phyloP scores from a whole-genome alignment of 2,329 filamentous ascomycete genomes.

The Alternaria incomplexa region DNA sequence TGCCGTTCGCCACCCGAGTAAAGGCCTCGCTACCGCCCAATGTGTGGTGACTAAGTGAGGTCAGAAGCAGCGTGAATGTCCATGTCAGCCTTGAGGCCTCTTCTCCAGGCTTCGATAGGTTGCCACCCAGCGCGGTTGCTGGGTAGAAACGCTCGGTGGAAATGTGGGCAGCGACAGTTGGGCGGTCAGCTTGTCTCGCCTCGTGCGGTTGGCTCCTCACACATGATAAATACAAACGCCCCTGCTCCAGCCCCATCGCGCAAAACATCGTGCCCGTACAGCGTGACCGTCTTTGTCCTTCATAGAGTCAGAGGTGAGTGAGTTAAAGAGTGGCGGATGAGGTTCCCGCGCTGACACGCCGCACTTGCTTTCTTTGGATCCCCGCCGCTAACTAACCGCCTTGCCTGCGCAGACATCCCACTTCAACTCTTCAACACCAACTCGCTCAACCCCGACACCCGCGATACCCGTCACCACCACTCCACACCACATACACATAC shows the following conservation, averaged over 20 bases:
- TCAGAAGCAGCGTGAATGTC: constrained; percentile 24
- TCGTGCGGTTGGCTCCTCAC: constrained; percentile 22
- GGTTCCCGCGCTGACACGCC: constrained; percentile 45
- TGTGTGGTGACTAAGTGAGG: constrained; percentile 20
- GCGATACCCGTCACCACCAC: constrained; percentile 17
- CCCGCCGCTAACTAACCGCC: constrained; percentile 38
- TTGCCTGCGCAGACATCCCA: constrained; percentile 40
- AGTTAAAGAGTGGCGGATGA: constrained; percentile 23
- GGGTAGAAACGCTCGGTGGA: constrained; percentile 38
- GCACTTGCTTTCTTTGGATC: constrained; percentile 39
- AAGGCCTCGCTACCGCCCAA: constrained; percentile 16
- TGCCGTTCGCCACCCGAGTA: constrained; percentile 11
- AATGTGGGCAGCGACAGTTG: constrained; percentile 25
- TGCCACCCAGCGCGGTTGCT: constrained; percentile 33
- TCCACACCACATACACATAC: constrained; percentile 24
- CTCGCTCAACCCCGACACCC: constrained; percentile 27
- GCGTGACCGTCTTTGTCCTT: constrained; percentile 8
- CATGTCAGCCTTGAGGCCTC: constrained; percentile 27
- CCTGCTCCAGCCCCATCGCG: constrained; percentile 13
- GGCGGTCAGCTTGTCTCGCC: constrained; percentile 29
- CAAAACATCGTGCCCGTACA: constrained; percentile 7
- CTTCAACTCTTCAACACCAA: constrained; percentile 42
- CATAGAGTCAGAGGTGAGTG: constrained; percentile 27
- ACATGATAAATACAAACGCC: constrained; percentile 32
- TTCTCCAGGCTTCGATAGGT: constrained; percentile 39